Conservation (phyloP, 2,329 filamentous ascomycete genomes). For the Hysterium pulicare region DNA sequence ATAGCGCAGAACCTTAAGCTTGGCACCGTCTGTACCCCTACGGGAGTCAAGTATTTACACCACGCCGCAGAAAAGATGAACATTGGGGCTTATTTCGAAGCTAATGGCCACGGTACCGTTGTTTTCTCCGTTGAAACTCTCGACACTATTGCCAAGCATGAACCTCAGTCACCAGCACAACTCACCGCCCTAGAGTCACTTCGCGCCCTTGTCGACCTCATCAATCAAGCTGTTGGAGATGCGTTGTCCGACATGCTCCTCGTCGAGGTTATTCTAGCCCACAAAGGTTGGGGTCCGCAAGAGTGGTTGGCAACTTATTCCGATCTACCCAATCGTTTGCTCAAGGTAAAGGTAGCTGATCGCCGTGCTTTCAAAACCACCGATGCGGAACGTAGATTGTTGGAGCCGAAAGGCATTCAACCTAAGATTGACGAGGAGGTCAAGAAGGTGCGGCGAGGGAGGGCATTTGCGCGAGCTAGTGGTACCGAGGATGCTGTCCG, state of each 20-base stretch:
- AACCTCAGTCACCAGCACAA: conserved; percentile 88
- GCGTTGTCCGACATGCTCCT: conserved; percentile 94
- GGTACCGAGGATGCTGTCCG: conserved; percentile 95
- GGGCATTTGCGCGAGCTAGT: conserved; percentile 86
- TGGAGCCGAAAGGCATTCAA: conserved; percentile 75
- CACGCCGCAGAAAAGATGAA: conserved; percentile 95
- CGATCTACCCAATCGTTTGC: conserved; percentile 92
- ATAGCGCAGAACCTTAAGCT: conserved; percentile 84
- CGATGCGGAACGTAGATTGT: conserved; percentile 85
- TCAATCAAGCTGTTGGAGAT: conserved; percentile 98
- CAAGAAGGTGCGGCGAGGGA: conserved; percentile 83
- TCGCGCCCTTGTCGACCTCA: conserved; percentile 77
- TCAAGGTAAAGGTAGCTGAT: conserved; percentile 84
- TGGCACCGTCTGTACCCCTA: conserved; percentile 88
- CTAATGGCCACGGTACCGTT: conserved; percentile 95
- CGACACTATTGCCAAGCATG: conserved; percentile 70
- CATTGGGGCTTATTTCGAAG: conserved; percentile 96
- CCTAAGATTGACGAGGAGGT: conserved; percentile 82
- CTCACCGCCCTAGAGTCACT: conserved; percentile 85
- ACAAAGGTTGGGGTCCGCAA: conserved; percentile 85
- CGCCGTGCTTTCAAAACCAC: conserved; percentile 87
- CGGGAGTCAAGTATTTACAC: conserved; percentile 95
- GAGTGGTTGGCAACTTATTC: conserved; percentile 93
- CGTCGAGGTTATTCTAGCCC: conserved; percentile 91
- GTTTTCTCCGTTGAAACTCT: conserved; percentile 86